Conservation (phyloP, 371 early-diverging fungal species). For the Catenaria anguillulae region DNA sequence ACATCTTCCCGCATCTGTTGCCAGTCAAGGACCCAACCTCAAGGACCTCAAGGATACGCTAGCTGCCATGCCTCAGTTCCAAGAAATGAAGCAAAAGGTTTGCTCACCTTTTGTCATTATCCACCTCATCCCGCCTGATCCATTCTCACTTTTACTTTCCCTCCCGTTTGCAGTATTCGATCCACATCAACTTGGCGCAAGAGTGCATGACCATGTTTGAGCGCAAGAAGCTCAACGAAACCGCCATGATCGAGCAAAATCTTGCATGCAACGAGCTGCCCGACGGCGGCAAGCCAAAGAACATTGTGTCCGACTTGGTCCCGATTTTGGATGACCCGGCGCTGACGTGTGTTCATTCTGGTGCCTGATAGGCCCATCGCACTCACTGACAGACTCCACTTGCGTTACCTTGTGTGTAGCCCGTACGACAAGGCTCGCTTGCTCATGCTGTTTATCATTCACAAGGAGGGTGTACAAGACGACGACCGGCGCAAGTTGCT, state of each 20-base stretch:
- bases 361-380: background rate
- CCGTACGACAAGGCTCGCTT: slow-evolving; percentile 67
- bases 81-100: slow-evolving; percentile 70
- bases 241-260: slow-evolving; percentile 75
- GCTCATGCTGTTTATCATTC: slow-evolving; percentile 67
- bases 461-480: slow-evolving; percentile 46
- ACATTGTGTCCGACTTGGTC: slow-evolving; percentile 63
- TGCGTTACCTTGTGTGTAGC: slow-evolving; percentile 18
- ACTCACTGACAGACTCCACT: too few species aligned
- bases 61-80: slow-evolving; percentile 78
- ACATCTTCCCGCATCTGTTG: too few species aligned
- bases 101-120: background rate
- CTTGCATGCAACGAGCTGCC: slow-evolving; percentile 76
- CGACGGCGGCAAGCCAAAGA: slow-evolving; percentile 55
- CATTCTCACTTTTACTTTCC: too few species aligned
- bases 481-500: slow-evolving; percentile 50
- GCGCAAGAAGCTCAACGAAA: slow-evolving; percentile 44
- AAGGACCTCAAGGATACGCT: slow-evolving; percentile 80
- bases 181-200: slow-evolving; percentile 80
- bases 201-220: slow-evolving; percentile 72
- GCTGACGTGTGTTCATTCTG: slow-evolving; percentile 21
- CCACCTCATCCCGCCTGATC: slow-evolving; percentile 1
- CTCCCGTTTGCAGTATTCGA: slow-evolving; percentile 62
- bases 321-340: slow-evolving; percentile 62
- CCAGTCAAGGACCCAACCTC: slow-evolving; percentile 19